Evolutionary conservation across 2,329 filamentous ascomycete genomes (phyloP).

Genomic region (Rhynchosporium agropyri): DNA sequence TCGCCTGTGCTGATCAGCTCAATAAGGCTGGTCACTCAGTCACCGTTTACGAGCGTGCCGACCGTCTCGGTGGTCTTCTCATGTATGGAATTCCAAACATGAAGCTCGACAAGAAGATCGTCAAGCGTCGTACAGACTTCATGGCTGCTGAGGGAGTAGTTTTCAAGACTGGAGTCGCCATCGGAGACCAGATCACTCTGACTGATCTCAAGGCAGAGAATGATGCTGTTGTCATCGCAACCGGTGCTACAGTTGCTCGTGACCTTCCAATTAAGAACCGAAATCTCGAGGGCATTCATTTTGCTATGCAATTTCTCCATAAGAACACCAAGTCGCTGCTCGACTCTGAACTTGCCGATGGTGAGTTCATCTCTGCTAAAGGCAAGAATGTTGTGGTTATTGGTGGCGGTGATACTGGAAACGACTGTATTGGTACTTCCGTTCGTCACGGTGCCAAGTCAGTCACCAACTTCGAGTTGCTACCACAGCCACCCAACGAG

Average conservation of each 20-base stretch:
- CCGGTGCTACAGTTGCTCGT: conserved; percentile 89
- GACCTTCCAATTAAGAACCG: conserved; percentile 90
- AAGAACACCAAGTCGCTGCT: conserved; percentile 97
- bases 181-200: conserved; percentile 75
- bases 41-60: conserved; percentile 90
- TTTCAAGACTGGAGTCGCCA: conserved; percentile 75
- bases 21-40: conserved; percentile 89
- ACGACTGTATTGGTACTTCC: conserved; percentile 96
- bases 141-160: conserved; percentile 86
- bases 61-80: conserved; percentile 86
- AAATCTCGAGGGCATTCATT: conserved; percentile 88
- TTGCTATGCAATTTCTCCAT: conserved; percentile 96
- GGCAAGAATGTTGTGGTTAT: conserved; percentile 96
- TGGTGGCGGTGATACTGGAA: conserved; percentile 95
- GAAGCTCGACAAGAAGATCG: conserved; percentile 98
- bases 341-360: conserved; percentile 83
- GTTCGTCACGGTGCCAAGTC: conserved; percentile 95
- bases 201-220: conserved; percentile 72
- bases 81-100: conserved; percentile 99
- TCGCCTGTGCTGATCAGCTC: conserved; percentile 88
- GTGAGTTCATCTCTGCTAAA: conserved; percentile 89
- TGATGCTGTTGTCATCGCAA: conserved; percentile 87
- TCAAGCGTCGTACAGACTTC: conserved; percentile 93
- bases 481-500: conserved; percentile 89
- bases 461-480: conserved; percentile 93